phyloP scores from a whole-genome alignment of 495 filamentous ascomycete species.

The Penicillium flavigenum region DNA sequence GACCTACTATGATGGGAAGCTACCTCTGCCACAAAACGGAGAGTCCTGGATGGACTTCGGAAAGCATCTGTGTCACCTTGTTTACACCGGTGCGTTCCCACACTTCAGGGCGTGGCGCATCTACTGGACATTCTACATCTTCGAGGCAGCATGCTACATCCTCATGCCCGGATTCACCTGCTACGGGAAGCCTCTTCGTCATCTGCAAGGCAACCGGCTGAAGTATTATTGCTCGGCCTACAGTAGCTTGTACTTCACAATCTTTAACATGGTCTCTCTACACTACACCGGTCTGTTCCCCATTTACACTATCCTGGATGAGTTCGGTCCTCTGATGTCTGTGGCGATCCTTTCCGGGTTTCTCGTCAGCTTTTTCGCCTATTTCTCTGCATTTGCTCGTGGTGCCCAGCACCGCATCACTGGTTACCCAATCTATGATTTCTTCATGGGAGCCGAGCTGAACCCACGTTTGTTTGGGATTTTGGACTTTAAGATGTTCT shows the following conservation, averaged over 20 bases:
- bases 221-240: constrained; percentile 83
- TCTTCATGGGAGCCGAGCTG: constrained; percentile 98
- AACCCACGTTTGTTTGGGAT: constrained; percentile 81
- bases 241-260: constrained; percentile 74
- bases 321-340: constrained; percentile 83
- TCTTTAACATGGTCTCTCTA: constrained; percentile 58
- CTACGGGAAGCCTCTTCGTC: constrained; percentile 67
- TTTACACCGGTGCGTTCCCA: constrained; percentile 77
- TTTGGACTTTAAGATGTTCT: constrained; percentile 98
- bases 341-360: constrained; percentile 87
- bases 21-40: constrained; percentile 61
- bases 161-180: constrained; percentile 74
- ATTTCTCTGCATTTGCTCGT: constrained; percentile 66
- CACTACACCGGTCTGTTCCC: constrained; percentile 73
- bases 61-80: constrained; percentile 59
- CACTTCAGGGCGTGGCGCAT: constrained; percentile 72
- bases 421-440: constrained; percentile 89
- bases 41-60: constrained; percentile 65
- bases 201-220: constrained; percentile 71
- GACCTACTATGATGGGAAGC: constrained; percentile 78
- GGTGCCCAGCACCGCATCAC: constrained; percentile 72
- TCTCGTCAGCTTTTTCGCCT: constrained; percentile 71
- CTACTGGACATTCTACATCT: constrained; percentile 82
- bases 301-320: constrained; percentile 80
- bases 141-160: constrained; percentile 74